phyloP scores from a whole-genome alignment of 768 basidiomycete genomes.

The Termitomyces heimii region DNA sequence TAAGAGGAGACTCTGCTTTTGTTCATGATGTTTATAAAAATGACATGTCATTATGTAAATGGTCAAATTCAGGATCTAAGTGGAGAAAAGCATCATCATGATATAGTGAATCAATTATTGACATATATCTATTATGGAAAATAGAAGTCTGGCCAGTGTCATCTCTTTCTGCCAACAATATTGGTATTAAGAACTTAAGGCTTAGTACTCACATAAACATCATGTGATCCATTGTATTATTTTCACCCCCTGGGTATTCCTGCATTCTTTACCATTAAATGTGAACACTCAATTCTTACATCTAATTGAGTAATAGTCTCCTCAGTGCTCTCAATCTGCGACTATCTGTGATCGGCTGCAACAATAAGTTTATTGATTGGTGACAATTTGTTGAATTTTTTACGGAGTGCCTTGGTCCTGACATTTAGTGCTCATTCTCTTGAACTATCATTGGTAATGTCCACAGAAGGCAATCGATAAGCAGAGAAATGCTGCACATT shows the following conservation, averaged over 20 bases:
- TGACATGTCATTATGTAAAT: background rate
- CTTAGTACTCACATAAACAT: no score
- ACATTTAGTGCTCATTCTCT: conserved; percentile 19
- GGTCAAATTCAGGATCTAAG: conserved; percentile 22
- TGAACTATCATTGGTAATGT: conserved; percentile 15
- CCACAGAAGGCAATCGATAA: background rate
- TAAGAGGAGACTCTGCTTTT: background rate
- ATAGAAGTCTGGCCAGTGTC: background rate
- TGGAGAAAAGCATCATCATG: conserved; percentile 27
- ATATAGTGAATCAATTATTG: conserved; percentile 4
- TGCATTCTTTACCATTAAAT: no score
- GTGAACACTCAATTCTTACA: no score
- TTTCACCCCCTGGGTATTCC: no score
- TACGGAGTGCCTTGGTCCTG: conserved; percentile 1
- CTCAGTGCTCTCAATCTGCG: no score
- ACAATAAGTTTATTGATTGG: background rate
- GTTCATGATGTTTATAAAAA: background rate
- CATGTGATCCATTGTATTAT: no score
- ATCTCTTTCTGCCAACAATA: background rate
- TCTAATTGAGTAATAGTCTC: no score
- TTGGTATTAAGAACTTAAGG: no score
- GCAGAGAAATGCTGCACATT: conserved; percentile 20
- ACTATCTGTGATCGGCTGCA: no score
- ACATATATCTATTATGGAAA: background rate
- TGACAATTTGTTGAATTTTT: conserved; percentile 3